phyloP scores from a whole-genome alignment of 1,284 basidiomycete species.

The Serendipita sp. region DNA sequence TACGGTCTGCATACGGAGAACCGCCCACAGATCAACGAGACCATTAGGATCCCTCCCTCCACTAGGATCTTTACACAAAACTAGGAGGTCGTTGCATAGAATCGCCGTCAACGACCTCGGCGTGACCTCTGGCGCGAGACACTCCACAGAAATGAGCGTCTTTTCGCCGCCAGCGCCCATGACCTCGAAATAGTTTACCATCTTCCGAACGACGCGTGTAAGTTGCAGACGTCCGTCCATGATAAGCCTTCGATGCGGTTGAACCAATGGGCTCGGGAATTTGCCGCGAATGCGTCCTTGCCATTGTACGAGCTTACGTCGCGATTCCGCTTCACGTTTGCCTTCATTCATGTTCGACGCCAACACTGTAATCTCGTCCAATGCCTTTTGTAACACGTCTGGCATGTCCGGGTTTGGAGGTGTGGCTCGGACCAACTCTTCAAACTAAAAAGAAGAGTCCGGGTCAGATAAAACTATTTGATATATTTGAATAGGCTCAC shows the following conservation, averaged over 20 bases:
- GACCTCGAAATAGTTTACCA: slow-evolving; percentile 70
- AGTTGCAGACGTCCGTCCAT: slow-evolving; percentile 76
- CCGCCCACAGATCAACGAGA: slow-evolving; percentile 80
- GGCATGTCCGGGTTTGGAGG: slow-evolving; percentile 58
- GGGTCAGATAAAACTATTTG: background rate
- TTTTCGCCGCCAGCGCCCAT: slow-evolving; percentile 62
- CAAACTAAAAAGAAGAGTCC: slow-evolving; percentile 39
- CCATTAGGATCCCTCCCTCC: slow-evolving; percentile 58
- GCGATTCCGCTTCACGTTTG: slow-evolving; percentile 83
- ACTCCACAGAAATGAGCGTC: slow-evolving; percentile 75
- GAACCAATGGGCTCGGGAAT: slow-evolving; percentile 91
- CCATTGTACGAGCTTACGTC: slow-evolving; percentile 82
- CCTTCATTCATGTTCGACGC: slow-evolving; percentile 95
- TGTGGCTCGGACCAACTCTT: slow-evolving; percentile 70
- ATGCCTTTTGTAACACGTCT: slow-evolving; percentile 70
- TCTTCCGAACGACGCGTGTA: slow-evolving; percentile 81
- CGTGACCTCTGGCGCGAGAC: slow-evolving; percentile 68
- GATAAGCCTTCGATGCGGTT: slow-evolving; percentile 86
- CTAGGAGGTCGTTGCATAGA: slow-evolving; percentile 83
- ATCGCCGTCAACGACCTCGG: slow-evolving; percentile 64
- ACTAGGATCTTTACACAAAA: slow-evolving; percentile 71
- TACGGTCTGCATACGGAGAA: slow-evolving; percentile 80
- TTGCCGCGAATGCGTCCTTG: slow-evolving; percentile 76
- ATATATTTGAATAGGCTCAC: slow-evolving; percentile 29
- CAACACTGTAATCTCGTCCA: slow-evolving; percentile 71